These are phyloP conservation scores for Hypomontagnella submonticulosa DNA, from an alignment of 495 filamentous ascomycete genomes.

Conservation along the genomic window DNA sequence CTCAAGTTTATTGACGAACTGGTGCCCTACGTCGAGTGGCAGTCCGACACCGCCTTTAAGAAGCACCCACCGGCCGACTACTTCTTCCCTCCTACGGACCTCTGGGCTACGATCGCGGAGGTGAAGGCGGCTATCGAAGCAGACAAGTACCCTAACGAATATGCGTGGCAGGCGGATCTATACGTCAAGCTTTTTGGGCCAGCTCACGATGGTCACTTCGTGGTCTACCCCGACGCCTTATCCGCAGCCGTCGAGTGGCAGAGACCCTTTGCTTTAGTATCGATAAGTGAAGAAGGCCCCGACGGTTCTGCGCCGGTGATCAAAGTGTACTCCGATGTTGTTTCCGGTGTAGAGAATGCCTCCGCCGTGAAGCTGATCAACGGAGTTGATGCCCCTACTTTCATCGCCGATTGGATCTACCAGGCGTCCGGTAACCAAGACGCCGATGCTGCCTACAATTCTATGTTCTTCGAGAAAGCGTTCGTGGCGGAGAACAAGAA, in stretches of 20 bases:
- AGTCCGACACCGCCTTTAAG: slow-evolving; percentile 54
- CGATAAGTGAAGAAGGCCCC: slow-evolving; percentile 53
- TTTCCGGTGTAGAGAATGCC: slow-evolving; percentile 35
- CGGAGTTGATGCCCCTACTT: slow-evolving; percentile 49
- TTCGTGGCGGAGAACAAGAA: slow-evolving; percentile 40
- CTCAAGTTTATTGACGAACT: slow-evolving; percentile 55
- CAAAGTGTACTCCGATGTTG: slow-evolving; percentile 51
- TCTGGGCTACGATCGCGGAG: slow-evolving; percentile 53
- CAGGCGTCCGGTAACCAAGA: slow-evolving; percentile 53
- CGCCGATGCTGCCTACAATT: slow-evolving; percentile 61
- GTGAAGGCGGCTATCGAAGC: slow-evolving; percentile 50
- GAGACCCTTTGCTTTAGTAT: slow-evolving; percentile 50
- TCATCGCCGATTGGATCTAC: slow-evolving; percentile 47
- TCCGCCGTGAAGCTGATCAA: slow-evolving; percentile 53
- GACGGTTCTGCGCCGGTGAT: slow-evolving; percentile 51
- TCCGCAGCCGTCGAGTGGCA: slow-evolving; percentile 52
- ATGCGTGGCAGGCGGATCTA: slow-evolving; percentile 54
- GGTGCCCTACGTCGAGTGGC: slow-evolving; percentile 58
- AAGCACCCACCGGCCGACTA: slow-evolving; percentile 57
- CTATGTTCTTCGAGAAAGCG: slow-evolving; percentile 54
- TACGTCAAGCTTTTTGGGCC: slow-evolving; percentile 49
- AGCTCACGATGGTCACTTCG: slow-evolving; percentile 60
- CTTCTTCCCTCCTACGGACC: slow-evolving; percentile 57
- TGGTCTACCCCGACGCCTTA: slow-evolving; percentile 55
- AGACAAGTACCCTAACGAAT: slow-evolving; percentile 57